Evolutionary conservation across 306 rosid species (phyloP).

Genomic region (Dicorynia guianensis): DNA sequence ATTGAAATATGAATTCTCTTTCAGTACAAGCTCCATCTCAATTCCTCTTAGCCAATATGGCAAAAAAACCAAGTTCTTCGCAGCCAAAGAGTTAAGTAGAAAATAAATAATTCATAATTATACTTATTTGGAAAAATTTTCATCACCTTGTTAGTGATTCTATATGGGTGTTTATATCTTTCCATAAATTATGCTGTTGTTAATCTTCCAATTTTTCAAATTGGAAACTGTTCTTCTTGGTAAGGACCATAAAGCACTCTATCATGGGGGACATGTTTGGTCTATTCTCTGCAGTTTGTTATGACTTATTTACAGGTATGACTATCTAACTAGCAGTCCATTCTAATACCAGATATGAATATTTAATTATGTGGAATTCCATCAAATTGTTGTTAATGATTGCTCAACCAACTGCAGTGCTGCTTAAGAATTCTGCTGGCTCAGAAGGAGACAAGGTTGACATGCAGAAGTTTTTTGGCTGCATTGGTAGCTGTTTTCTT

Average conservation of each 20-base stretch:
- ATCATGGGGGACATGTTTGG: slow-evolving; percentile 63
- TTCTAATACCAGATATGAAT: slow-evolving; percentile 13
- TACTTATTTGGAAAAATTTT: neutral
- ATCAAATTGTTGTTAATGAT: slow-evolving; percentile 24
- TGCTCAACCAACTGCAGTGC: slow-evolving; percentile 51
- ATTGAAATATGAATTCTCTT: neutral
- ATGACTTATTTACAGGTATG: slow-evolving; percentile 75
- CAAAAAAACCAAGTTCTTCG: neutral
- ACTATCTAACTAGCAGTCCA: slow-evolving; percentile 6
- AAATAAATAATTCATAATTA: neutral
- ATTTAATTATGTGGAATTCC: neutral
- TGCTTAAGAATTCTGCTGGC: slow-evolving; percentile 76
- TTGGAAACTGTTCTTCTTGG: slow-evolving; percentile 26
- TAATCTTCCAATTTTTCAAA: slow-evolving; percentile 21
- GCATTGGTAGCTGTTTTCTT: slow-evolving; percentile 68
- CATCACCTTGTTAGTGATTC: neutral
- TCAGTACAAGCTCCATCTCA: neutral
- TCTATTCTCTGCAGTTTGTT: slow-evolving; percentile 69
- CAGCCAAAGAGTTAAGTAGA: neutral
- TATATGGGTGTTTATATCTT: neutral
- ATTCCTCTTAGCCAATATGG: neutral
- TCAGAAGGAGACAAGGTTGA: slow-evolving; percentile 71
- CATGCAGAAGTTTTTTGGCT: slow-evolving; percentile 77
- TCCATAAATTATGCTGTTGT: neutral
- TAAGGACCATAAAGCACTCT: slow-evolving; percentile 61